phyloP scores from a whole-genome alignment of 345 rosid genomes.

The Rhodamnia rubescens region DNA sequence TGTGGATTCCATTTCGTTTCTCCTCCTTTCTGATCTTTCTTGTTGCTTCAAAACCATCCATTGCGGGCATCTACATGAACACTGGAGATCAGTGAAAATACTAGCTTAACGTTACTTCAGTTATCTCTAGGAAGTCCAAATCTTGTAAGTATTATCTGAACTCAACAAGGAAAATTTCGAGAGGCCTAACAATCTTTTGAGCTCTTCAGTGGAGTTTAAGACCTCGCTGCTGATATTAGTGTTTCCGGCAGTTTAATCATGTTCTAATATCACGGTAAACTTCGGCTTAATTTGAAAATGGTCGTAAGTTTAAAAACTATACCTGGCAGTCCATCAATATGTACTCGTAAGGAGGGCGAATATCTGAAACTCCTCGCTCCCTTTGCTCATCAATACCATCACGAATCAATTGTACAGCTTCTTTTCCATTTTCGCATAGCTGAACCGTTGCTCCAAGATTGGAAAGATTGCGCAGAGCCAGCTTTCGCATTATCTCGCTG shows the following conservation, averaged over 20 bases:
- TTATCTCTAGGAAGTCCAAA: background rate
- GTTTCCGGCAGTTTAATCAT: background rate
- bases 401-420: slow-evolving; percentile 34
- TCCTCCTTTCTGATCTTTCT: slow-evolving; percentile 48
- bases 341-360: slow-evolving; percentile 39
- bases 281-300: background rate
- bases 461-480: slow-evolving; percentile 13
- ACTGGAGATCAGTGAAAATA: background rate
- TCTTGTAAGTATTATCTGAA: background rate
- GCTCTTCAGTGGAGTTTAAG: background rate
- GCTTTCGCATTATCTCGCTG: background rate
- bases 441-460: slow-evolving; percentile 46
- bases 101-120: background rate
- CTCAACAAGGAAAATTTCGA: background rate
- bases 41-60: slow-evolving; percentile 71
- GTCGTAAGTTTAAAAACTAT: background rate
- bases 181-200: background rate
- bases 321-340: slow-evolving; percentile 91
- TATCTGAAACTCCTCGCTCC: background rate
- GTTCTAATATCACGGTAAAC: background rate
- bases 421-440: slow-evolving; percentile 38
- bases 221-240: background rate
- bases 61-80: slow-evolving; percentile 47
- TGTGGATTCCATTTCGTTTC: slow-evolving; percentile 25
- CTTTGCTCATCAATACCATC: slow-evolving; percentile 11